A percentile compares a stretch with the other conserved stretches of the same genome.
These are phyloP conservation scores for Candida yuanshanica DNA, from an alignment of 805 yeast species.

Conservation along the genomic window DNA sequence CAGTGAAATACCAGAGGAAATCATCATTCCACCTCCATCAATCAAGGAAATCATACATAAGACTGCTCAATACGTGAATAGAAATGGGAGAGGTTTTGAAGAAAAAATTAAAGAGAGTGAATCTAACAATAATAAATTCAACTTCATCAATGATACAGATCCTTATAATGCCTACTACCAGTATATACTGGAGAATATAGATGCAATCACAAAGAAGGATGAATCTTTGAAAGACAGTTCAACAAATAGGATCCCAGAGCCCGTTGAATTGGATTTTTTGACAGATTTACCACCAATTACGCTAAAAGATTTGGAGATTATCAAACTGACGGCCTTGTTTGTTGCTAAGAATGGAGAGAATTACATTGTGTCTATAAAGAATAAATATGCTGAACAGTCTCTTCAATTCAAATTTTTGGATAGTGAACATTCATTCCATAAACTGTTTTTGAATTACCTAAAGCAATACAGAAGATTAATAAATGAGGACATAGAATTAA, in stretches of 20 bases:
- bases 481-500: constrained; percentile 15
- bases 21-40: constrained; percentile 51
- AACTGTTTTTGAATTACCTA: constrained; percentile 42
- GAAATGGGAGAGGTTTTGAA: constrained; percentile 68
- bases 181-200: constrained; percentile 33
- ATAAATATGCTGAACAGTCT: constrained; percentile 28
- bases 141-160: constrained; percentile 53
- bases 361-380: constrained; percentile 37
- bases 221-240: background rate
- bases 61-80: constrained; percentile 62
- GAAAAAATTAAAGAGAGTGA: constrained; percentile 44
- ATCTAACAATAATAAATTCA: constrained; percentile 46
- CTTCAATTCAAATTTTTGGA: constrained; percentile 67
- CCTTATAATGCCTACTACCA: constrained; percentile 54
- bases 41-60: constrained; percentile 52
- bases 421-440: constrained; percentile 53
- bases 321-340: constrained; percentile 68
- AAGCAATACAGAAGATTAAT: constrained; percentile 45
- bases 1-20: constrained; percentile 32
- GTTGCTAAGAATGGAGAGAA: constrained; percentile 54
- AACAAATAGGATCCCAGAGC: constrained; percentile 17
- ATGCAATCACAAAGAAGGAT: background rate
- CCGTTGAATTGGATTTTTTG: constrained; percentile 9
- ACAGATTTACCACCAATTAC: constrained; percentile 38
- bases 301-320: constrained; percentile 55